Base-by-base conservation (phyloP, 306 rosid species). In the Quercus bicolor region DNA sequence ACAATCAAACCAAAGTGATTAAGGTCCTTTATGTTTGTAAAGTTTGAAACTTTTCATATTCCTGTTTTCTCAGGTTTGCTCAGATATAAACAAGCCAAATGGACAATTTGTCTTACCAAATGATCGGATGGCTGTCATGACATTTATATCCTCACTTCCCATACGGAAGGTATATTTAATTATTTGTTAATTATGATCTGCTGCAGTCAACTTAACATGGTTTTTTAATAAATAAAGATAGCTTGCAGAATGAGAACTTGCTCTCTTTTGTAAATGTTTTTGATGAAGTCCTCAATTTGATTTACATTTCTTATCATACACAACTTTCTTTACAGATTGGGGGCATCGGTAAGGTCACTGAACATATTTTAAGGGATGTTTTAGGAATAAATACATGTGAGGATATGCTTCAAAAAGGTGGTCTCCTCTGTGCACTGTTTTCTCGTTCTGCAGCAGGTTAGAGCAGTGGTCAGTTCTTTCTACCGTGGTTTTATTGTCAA, bases 321-420 rank as follows among this genome's bases (percentile, higher is more conserved):
- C 18, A 20, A 21, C 16, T 79, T 55, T 91, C 62, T 73, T 11
- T 71, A 79, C 90, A 95, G 97, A 92, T 95, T 86, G 98, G 97
- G 83, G 98, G 98, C 77, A 95, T 95, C 13, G 97, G 98, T 79
- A 95, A 92, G 86, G 98, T 95, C 81, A 92, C 97, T 59, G 98
- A 95, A 81, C 87, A 85, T 75, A 86, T 95, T 54, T 88, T 95
- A 80, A 91, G 89, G 80, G 98, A 76, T 59, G 97, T 84, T 82
- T 81, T 95, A 64, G 97, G 92, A 80, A 91, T 95, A 66, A 87
- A 15, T 81, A 92, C 98, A 56, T 95, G 97, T 75, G 91, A 88
- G 86, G 97, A 92, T 84, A 89, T 95, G 86, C 83, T 91, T 75
- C 88, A 88, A 85, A 95, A 95, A 79, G 82, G 88, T 83, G 81